Base-by-base conservation (phyloP, 139 green algal genomes). In the Coelastrella sp. region DNA sequence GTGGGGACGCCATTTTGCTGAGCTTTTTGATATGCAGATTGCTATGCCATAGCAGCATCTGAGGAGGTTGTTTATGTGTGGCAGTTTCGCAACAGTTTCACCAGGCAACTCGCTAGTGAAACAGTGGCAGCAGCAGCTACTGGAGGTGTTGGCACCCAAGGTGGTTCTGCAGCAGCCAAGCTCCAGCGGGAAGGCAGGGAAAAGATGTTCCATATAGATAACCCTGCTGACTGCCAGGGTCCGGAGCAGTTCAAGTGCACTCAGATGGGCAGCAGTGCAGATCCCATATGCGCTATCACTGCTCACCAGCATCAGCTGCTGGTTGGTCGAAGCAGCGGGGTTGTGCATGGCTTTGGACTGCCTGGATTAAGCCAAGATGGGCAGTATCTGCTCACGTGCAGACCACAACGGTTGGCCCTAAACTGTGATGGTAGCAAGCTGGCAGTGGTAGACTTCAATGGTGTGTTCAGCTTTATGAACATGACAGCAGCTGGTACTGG, bases 341-440 rank as follows among this genome's bases (percentile, higher is more conserved):
- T 95, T 12, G 90, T 97, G 11, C 87, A 95, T 25, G 86, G 89
- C 82, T 98, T 97, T 93, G 90, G 87, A 65, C 88, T 95, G 82
- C 93, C 93, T 35, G 92, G 93, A 74, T 90, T 95, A 19, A 91
- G 87, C 20, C 73, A 94, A 15, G 93, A 95, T 82, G 92, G 87
- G 0, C 92, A 94, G 91, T 92, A 95, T 73, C 76, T 94, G 88
- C 93, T 97, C 87, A 76, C 90, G 63, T 95, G 93, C 91, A 78
- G 91, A 27, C 94, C 94, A 59, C 90, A 94, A 60, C 58, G 63
- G 78, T 87, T 98, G 84, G 83, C 89, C 14, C 91, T 98, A 58
- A 98, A 98, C 91, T 97, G 94, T 93, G 93, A 97, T 89, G 88
- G 91, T 70, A 96, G 90, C 57, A 92, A 92, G 84, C 93, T 97